A percentile compares a stretch with the other conserved stretches of the same genome.
Evolutionary conservation across 148 eudicot species (phyloP).

Genomic region (Rhododendron williamsianum): DNA sequence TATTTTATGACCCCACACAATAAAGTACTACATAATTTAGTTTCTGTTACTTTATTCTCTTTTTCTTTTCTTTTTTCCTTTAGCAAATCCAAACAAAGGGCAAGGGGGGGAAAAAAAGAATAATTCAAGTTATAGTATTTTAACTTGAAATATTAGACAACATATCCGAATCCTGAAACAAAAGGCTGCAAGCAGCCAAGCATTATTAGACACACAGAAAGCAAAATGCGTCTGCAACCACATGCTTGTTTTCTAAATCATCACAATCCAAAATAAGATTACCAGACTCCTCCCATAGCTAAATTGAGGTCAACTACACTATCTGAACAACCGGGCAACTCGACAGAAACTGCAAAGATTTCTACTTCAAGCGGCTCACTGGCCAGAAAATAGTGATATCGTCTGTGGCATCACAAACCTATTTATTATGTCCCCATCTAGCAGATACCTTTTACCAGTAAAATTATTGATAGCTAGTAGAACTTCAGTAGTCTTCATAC

Average conservation of each 20-base stretch:
- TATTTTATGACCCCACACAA: not conserved
- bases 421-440: not conserved
- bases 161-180: not conserved
- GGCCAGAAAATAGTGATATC: conserved; percentile 2
- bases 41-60: not conserved
- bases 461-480: not conserved
- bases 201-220: not conserved
- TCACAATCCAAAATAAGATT: not conserved
- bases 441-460: conserved; percentile 6
- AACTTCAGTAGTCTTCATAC: not conserved
- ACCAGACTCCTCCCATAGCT: not conserved
- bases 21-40: too few relatives aligned
- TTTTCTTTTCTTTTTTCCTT: not conserved
- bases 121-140: not conserved
- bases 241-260: not conserved
- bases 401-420: not conserved
- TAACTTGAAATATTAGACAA: not conserved
- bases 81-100: not conserved
- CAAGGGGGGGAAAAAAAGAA: not conserved
- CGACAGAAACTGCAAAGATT: not conserved
- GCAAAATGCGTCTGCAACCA: not conserved
- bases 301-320: not conserved
- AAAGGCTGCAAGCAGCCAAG: not conserved
- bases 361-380: not conserved
- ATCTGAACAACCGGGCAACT: not conserved